A percentile compares a stretch with the other conserved stretches of the same genome.
Conservation (phyloP, 257 asterid genomes). For the Forsythia suspensa region DNA sequence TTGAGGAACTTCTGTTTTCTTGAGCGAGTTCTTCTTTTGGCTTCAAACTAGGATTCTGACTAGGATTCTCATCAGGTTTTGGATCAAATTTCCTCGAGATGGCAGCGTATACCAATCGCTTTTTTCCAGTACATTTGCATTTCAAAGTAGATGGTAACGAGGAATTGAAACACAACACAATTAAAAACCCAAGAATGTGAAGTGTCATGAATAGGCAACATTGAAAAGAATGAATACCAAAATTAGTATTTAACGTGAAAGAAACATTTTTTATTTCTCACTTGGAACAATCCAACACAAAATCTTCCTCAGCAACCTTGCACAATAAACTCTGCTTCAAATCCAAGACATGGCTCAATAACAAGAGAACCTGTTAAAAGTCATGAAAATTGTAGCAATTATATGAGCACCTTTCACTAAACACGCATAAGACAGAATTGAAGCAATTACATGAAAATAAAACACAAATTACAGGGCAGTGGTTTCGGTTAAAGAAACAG, state of each 20-base stretch:
- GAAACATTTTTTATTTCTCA: constrained; percentile 31
- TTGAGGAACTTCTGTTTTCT: constrained; percentile 27
- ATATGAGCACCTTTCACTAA: background rate
- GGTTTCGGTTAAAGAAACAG: too few species aligned
- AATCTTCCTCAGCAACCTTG: background rate
- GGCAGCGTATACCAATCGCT: constrained; percentile 41
- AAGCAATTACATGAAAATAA: background rate
- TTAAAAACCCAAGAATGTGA: background rate
- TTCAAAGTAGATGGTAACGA: constrained; percentile 18
- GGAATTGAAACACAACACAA: constrained; percentile 25
- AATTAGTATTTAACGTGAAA: constrained; percentile 30
- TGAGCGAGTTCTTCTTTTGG: constrained; percentile 28
- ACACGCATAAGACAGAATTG: background rate
- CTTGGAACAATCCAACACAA: constrained; percentile 7
- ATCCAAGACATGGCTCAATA: background rate
- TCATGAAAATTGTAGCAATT: background rate
- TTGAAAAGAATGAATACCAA: constrained; percentile 25
- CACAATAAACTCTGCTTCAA: background rate
- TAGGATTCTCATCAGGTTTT: constrained; percentile 28
- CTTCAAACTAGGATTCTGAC: constrained; percentile 26
- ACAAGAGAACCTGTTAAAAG: too few species aligned
- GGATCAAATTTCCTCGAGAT: constrained; percentile 35
- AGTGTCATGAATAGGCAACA: constrained; percentile 23
- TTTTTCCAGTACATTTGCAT: constrained; percentile 20
- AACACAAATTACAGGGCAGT: background rate